Conservation (phyloP, 1,284 basidiomycete species). For the Apiotrichum sp. region DNA sequence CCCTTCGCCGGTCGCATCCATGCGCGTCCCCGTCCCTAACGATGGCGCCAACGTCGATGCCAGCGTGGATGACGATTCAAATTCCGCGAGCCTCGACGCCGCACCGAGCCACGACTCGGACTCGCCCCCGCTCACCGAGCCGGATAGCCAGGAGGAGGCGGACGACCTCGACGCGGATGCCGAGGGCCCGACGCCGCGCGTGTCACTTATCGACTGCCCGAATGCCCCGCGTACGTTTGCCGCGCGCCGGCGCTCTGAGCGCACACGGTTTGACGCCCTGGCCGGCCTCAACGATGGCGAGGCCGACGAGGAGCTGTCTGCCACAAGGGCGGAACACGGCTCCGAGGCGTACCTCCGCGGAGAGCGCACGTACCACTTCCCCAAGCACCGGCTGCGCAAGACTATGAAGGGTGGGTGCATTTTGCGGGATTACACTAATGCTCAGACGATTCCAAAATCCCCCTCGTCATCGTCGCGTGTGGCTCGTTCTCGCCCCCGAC, state of each 20-base stretch:
- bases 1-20: slow-evolving; percentile 15
- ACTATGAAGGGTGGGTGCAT: slow-evolving; percentile 46
- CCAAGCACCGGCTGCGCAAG: slow-evolving; percentile 44
- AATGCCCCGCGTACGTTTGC: neutral
- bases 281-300: slow-evolving; percentile 44
- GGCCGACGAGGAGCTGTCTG: slow-evolving; percentile 43
- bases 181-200: too few species aligned
- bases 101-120: slow-evolving; percentile 14
- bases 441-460: slow-evolving; percentile 48
- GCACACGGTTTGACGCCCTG: slow-evolving; percentile 30
- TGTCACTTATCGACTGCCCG: neutral
- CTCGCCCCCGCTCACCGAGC: slow-evolving; percentile 29
- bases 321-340: slow-evolving; percentile 33
- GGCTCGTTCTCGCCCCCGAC: slow-evolving; percentile 55
- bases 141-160: slow-evolving; percentile 6
- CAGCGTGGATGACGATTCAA: neutral
- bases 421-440: neutral
- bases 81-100: neutral
- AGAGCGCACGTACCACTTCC: slow-evolving; percentile 43
- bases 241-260: slow-evolving; percentile 5
- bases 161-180: neutral
- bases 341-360: slow-evolving; percentile 39
- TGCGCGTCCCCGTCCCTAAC: neutral
- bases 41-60: neutral
- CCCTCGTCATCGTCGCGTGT: slow-evolving; percentile 52